Evolutionary conservation across 768 basidiomycete genomes (phyloP).

Genomic region (Termitomyces sp.): DNA sequence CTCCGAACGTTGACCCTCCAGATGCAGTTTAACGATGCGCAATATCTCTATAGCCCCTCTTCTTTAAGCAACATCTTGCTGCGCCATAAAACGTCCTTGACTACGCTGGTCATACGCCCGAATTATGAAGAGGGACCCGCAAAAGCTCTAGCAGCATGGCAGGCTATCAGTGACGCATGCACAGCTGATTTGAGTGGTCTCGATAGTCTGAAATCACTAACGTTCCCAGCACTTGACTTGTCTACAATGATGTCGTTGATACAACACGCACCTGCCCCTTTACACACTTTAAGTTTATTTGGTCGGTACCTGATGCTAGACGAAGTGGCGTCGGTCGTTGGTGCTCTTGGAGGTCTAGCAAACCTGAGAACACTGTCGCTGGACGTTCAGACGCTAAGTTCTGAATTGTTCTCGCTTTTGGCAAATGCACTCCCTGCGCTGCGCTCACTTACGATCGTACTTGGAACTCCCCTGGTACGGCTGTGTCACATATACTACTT

Average conservation of each 20-base stretch:
- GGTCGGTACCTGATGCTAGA: slow-evolving; percentile 16
- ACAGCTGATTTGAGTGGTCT: slow-evolving; percentile 5
- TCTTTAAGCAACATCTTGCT: slow-evolving; percentile 17
- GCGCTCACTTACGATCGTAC: slow-evolving; percentile 17
- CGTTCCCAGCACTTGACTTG: slow-evolving; percentile 17
- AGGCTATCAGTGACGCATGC: slow-evolving; percentile 1
- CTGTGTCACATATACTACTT: not conserved
- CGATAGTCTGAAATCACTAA: slow-evolving; percentile 16
- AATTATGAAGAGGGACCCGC: not conserved
- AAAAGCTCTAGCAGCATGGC: slow-evolving; percentile 3
- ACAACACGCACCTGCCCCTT: slow-evolving; percentile 18
- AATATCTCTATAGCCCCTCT: slow-evolving; percentile 19
- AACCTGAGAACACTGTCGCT: slow-evolving; percentile 18
- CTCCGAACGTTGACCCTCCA: slow-evolving; percentile 19
- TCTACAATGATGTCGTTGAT: slow-evolving; percentile 17
- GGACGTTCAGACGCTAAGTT: slow-evolving; percentile 15
- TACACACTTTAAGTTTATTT: slow-evolving; percentile 19
- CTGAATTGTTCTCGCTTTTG: slow-evolving; percentile 15
- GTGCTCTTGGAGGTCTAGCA: slow-evolving; percentile 16
- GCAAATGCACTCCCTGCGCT: slow-evolving; percentile 18
- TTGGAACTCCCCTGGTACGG: slow-evolving; percentile 3
- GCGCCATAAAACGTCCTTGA: slow-evolving; percentile 14
- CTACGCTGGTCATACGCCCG: slow-evolving; percentile 18
- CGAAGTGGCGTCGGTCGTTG: slow-evolving; percentile 19
- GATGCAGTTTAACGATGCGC: slow-evolving; percentile 16